Base-by-base conservation (phyloP, 306 rosid genomes). In the Gillenia trifoliata region DNA sequence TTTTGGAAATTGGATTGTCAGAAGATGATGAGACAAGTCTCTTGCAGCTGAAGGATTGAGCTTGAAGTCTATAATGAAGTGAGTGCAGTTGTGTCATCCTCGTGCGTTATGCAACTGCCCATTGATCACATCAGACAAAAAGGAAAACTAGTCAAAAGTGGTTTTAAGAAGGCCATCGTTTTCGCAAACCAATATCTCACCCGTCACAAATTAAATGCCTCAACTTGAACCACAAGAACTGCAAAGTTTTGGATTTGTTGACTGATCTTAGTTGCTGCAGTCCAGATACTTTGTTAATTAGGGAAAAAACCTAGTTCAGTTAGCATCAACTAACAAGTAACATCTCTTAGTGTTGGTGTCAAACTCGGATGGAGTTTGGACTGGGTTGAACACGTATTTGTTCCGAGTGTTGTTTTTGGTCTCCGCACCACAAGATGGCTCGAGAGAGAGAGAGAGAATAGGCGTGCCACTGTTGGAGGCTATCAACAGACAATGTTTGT, bases 111-210 rank as follows among this genome's bases (percentile, higher is more conserved):
- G 20, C 72, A 26, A 11, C 52, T 20, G 11, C 1, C 70, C 64
- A 75, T 65, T 70, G 9, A 71, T 71, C 62, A 75, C 68, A 64
- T 71, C 40, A 70, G 80, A 83, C 78, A 75, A 74, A 70, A 59
- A 12, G 31, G 60, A 63, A 47, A 64, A 20, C 25, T 69, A 65
- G 82, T 69, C 66, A 66, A 76, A 50, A 36, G 55, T 33, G 28
- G 70, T 64, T 71, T 45, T 15, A 64, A 23, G 29, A 15, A 77
- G 54, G 72, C 56, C 75, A 67, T 72, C 75, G 62, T 77, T 72
- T 72, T 63, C 68, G 43, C 70, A 31, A 64, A 45, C 50, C 52
- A 45, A 45, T 13, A 15, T 45, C 29, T 11, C 64, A 33, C 66
- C 70, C 26, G 43, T 52, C 62, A 64, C 79, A 34, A 22, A 50